Evolutionary conservation across 305 asterid species (phyloP).

Genomic region (Fraxinus greggii): DNA sequence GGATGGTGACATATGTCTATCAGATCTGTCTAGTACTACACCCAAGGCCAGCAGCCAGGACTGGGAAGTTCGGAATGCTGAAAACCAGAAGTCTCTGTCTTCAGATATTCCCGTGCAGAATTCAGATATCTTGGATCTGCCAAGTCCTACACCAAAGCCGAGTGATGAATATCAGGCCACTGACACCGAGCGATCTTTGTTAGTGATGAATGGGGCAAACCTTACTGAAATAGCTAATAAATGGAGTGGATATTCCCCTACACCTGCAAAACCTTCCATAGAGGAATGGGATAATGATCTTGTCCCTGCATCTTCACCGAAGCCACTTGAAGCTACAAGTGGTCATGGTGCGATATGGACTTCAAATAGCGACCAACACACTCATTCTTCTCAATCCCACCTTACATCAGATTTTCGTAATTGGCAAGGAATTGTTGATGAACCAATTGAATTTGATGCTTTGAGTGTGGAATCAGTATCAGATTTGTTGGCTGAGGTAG

Average conservation of each 20-base stretch:
- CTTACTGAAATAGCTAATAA: conserved; percentile 54
- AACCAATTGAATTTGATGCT: conserved; percentile 64
- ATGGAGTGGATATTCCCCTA: conserved; percentile 66
- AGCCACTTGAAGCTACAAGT: conserved; percentile 39
- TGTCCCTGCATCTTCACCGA: conserved; percentile 36
- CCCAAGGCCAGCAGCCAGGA: conserved; percentile 34
- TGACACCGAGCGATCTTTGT: conserved; percentile 39
- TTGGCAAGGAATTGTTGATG: conserved; percentile 55
- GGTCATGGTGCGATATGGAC: conserved; percentile 34
- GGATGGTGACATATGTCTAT: conserved; percentile 24
- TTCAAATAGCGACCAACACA: conserved; percentile 29
- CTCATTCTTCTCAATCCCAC: conserved; percentile 41
- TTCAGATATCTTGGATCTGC: conserved; percentile 46
- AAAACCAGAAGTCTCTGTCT: conserved; percentile 36
- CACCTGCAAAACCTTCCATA: conserved; percentile 43
- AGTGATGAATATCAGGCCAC: conserved; percentile 40
- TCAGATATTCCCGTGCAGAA: conserved; percentile 38
- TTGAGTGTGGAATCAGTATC: conserved; percentile 76
- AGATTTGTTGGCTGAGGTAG: conserved; percentile 79
- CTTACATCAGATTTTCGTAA: conserved; percentile 35
- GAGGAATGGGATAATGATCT: conserved; percentile 56
- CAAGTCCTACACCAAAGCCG: conserved; percentile 50
- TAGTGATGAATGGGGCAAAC: conserved; percentile 38
- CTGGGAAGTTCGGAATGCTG: conserved; percentile 34
- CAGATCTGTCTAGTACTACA: conserved; percentile 52